Percentiles rank a stretch among this genome's conserved stretches.
These are phyloP conservation scores for Exobasidium cylindrosporum DNA, from an alignment of 1,284 basidiomycete species.

Conservation along the genomic window DNA sequence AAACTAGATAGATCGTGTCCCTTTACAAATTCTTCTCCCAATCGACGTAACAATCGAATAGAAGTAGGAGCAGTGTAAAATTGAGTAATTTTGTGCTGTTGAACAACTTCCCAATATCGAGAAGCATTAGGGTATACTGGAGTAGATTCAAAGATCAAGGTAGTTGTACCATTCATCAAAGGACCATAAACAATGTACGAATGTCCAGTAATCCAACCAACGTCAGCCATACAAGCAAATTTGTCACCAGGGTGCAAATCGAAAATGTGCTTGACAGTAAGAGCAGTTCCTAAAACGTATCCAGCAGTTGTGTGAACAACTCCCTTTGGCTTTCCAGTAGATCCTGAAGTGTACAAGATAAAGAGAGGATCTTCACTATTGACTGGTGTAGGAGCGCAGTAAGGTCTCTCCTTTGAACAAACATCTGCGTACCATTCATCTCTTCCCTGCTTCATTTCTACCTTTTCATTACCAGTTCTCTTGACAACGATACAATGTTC, in stretches of 20 bases:
- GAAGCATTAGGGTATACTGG: constrained; percentile 94
- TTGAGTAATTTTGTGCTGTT: constrained; percentile 81
- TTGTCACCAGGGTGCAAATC: constrained; percentile 75
- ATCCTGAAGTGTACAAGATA: constrained; percentile 92
- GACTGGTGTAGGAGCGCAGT: constrained; percentile 85
- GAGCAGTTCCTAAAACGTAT: constrained; percentile 80
- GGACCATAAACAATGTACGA: constrained; percentile 98
- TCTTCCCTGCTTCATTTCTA: constrained; percentile 78
- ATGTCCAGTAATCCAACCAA: constrained; percentile 99
- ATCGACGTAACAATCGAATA: constrained; percentile 83
- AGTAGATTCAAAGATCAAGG: constrained; percentile 92
- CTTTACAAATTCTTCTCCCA: constrained; percentile 83
- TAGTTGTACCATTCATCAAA: constrained; percentile 82
- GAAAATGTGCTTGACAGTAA: constrained; percentile 95
- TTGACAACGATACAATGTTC: constrained; percentile 87
- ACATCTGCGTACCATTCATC: constrained; percentile 98
- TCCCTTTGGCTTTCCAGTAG: constrained; percentile 94
- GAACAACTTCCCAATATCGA: constrained; percentile 94
- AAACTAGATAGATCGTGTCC: constrained; percentile 78
- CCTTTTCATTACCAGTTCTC: constrained; percentile 74
- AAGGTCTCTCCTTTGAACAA: constrained; percentile 75
- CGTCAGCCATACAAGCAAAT: constrained; percentile 97
- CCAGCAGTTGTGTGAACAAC: constrained; percentile 94
- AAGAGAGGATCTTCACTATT: constrained; percentile 89
- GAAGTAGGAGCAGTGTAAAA: constrained; percentile 56